A percentile compares a stretch with the other conserved stretches of the same genome.
These are phyloP conservation scores for Paecilomyces niveus DNA, from an alignment of 2,329 filamentous ascomycete species.

Conservation along the genomic window DNA sequence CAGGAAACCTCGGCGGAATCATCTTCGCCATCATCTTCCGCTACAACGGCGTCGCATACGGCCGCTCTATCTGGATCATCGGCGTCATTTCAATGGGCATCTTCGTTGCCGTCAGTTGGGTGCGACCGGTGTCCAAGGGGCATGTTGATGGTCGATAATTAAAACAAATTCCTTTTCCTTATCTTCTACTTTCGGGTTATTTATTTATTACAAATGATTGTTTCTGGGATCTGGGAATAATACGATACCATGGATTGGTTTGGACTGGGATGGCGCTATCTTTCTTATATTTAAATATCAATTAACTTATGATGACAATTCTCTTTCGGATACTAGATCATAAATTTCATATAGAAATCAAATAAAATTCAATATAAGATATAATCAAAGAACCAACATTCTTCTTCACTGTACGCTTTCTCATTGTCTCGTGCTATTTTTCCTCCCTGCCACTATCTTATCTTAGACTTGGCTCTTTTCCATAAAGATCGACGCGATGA, in stretches of 20 bases:
- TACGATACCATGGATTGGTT: neutral
- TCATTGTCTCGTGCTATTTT: too few species aligned
- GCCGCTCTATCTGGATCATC: constrained; percentile 71
- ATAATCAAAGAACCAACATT: too few species aligned
- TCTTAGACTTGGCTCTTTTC: too few species aligned
- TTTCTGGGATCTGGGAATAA: neutral
- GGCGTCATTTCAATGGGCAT: constrained; percentile 66
- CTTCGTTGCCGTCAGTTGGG: constrained; percentile 60
- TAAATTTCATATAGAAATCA: too few species aligned
- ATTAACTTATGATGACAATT: too few species aligned
- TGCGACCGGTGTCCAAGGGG: constrained; percentile 50
- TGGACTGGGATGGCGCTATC: neutral
- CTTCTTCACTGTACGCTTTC: too few species aligned
- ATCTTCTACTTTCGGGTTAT: neutral
- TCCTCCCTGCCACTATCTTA: too few species aligned
- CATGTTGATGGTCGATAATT: constrained; percentile 30
- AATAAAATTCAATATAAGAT: too few species aligned
- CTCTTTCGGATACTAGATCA: too few species aligned
- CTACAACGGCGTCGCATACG: constrained; percentile 63
- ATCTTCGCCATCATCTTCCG: constrained; percentile 78
- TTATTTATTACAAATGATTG: neutral
- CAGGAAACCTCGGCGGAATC: constrained; percentile 79
- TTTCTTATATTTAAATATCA: neutral
- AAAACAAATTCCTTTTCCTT: neutral
- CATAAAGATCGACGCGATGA: too few species aligned